Conservation (phyloP, 2,329 filamentous ascomycete genomes). For the Zasmidium angulare region DNA sequence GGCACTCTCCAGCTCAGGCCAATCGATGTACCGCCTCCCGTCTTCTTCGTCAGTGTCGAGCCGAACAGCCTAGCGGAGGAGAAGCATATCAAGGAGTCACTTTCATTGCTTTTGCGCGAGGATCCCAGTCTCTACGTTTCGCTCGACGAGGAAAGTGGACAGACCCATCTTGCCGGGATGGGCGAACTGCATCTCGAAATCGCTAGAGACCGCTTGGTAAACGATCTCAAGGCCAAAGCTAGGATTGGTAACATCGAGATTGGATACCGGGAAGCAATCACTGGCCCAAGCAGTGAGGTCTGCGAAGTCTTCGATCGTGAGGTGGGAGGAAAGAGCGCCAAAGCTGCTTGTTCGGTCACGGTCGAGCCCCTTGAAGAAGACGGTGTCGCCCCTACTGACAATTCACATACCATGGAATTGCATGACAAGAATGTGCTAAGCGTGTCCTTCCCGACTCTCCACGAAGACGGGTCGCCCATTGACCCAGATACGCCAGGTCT, state of each 20-base stretch:
- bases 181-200: slow-evolving; percentile 94
- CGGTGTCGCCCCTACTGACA: not conserved
- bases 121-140: slow-evolving; percentile 88
- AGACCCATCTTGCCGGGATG: slow-evolving; percentile 94
- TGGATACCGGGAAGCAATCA: slow-evolving; percentile 84
- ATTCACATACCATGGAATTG: slow-evolving; percentile 42
- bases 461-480: slow-evolving; percentile 41
- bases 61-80: slow-evolving; percentile 74
- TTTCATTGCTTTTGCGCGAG: slow-evolving; percentile 79
- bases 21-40: slow-evolving; percentile 85
- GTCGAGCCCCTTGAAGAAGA: slow-evolving; percentile 47
- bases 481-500: slow-evolving; percentile 49
- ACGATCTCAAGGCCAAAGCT: slow-evolving; percentile 83
- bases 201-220: slow-evolving; percentile 80
- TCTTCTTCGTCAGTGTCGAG: slow-evolving; percentile 95
- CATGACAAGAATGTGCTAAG: slow-evolving; percentile 70
- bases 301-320: slow-evolving; percentile 72
- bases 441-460: slow-evolving; percentile 54
- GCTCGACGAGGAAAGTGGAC: slow-evolving; percentile 84
- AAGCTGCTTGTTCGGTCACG: slow-evolving; percentile 69
- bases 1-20: slow-evolving; percentile 79
- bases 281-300: slow-evolving; percentile 56
- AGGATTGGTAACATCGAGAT: slow-evolving; percentile 90
- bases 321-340: slow-evolving; percentile 76
- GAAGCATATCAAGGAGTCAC: slow-evolving; percentile 72